Base-by-base conservation (phyloP, 2,329 filamentous ascomycete species). In the Botrytis fabae region DNA sequence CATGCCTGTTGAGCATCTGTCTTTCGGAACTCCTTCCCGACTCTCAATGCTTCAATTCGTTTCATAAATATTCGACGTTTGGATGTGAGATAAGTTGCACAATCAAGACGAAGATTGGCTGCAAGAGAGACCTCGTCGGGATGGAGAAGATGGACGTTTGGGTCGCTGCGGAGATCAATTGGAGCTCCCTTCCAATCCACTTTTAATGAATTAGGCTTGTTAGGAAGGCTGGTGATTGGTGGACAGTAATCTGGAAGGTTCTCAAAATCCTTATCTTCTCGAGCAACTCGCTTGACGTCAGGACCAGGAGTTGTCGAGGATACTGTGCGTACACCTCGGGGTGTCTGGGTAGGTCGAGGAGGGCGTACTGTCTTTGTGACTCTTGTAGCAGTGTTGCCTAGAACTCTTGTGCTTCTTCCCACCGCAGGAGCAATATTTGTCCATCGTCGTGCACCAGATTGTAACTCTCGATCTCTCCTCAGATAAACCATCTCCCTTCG, bases 1-100 rank as follows among this genome's bases (percentile, higher is more conserved):
- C 94, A 97, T n/a, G 93, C 94, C 81, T 97, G 93, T 82, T 98
- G 95, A 8, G 94, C 94, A 81, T 97, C 93, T 1, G 95, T 98
- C 87, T 97, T 97, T 81, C 93, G 91, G 82, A 97, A 98, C 79
- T 95, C 92, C 82, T 97, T 96, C 80, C 88, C 88, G 51, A 89
- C 90, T 72, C 85, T 83, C 54, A 90, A 84, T 2, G 90, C 88
- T 69, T 92, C 88, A 48, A 95, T 87, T 59, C 93, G 90, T 68
- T 90, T 90, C 71, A 91, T 86, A 81, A 98, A 98, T 80, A 98
- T 95, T 74, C 94, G 91, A 73, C 95, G 91, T 86, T 98, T 98
- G 85, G 93, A 96, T 74, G 93, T 95, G 38, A 98, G 87, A 80
- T 98, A 98, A 20, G 92, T 95, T 28, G 93, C 93, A 81, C 93